Evolutionary conservation across 192 early-diverging fungal genomes (phyloP).

Genomic region (Gaertneriomyces semiglobifer): DNA sequence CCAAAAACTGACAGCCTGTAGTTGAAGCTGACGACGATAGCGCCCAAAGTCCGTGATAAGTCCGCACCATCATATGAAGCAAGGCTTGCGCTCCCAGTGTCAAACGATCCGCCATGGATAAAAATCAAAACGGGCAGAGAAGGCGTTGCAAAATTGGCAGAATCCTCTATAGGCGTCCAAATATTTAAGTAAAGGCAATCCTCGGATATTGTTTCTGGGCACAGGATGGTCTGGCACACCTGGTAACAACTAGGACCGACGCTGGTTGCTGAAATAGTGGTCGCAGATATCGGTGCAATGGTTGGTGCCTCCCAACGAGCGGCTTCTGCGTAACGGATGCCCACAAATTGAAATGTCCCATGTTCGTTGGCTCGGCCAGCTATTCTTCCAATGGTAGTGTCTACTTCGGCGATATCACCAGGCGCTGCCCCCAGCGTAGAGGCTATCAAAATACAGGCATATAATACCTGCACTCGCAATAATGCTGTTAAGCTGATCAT

Average conservation of each 20-base stretch:
- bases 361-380: background rate
- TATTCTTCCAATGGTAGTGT: no score
- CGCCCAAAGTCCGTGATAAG: conserved; percentile 3
- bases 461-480: no score
- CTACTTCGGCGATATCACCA: no score
- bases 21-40: conserved; percentile 43
- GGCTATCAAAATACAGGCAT: no score
- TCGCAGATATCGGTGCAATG: background rate
- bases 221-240: conserved; percentile 27
- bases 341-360: conserved; percentile 24
- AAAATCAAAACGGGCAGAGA: conserved; percentile 28
- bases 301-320: conserved; percentile 26
- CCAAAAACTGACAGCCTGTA: conserved; percentile 45
- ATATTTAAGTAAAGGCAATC: conserved; percentile 45
- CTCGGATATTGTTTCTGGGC: conserved; percentile 27
- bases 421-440: no score
- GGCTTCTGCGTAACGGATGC: conserved; percentile 26
- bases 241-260: conserved; percentile 30
- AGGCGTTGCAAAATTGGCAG: conserved; percentile 1
- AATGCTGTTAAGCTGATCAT: no score
- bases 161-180: conserved; percentile 20
- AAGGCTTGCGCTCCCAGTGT: conserved; percentile 27
- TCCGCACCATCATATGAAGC: conserved; percentile 20
- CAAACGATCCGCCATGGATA: conserved; percentile 42
- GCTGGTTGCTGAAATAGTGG: conserved; percentile 1